Conservation (phyloP, 208 protist genomes). For the Crithidia bombi region DNA sequence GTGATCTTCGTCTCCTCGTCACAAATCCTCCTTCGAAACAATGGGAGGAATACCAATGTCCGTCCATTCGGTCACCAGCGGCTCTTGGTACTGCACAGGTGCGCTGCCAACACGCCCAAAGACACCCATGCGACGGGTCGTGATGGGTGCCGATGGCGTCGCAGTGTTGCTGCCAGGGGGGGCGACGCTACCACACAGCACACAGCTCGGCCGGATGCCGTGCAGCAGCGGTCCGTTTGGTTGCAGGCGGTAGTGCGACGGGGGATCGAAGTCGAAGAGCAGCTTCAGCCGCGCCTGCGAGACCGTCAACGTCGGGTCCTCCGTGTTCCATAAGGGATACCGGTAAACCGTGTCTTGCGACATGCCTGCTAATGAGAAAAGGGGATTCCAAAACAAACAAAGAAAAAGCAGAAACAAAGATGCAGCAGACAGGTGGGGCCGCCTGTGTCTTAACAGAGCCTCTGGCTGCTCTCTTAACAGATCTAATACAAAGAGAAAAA, state of each 20-base stretch:
- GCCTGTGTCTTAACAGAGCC: too few relatives aligned
- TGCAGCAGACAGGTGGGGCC: background rate
- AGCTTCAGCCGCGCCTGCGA: conserved; percentile 66
- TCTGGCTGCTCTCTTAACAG: too few relatives aligned
- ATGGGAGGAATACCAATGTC: conserved; percentile 41
- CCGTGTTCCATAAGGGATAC: conserved; percentile 72
- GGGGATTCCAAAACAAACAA: too few relatives aligned
- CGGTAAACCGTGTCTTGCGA: conserved; percentile 72
- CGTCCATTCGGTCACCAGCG: conserved; percentile 47
- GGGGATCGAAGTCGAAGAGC: conserved; percentile 73
- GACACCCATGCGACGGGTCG: conserved; percentile 14
- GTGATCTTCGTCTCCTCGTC: background rate
- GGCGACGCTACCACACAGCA: conserved; percentile 20
- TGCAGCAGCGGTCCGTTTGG: conserved; percentile 59
- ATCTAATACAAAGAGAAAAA: too few relatives aligned
- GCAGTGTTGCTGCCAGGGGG: conserved; percentile 25
- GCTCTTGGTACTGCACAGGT: conserved; percentile 41
- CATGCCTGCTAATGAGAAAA: conserved; percentile 28
- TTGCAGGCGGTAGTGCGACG: conserved; percentile 57
- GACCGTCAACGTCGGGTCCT: conserved; percentile 63
- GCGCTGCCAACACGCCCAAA: conserved; percentile 23
- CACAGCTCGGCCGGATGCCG: conserved; percentile 52
- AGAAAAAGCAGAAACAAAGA: background rate
- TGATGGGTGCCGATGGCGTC: conserved; percentile 23
- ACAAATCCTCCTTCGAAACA: conserved; percentile 17